These are phyloP conservation scores for Biscutella auriculata DNA, from an alignment of 441 rosid genomes.

Conservation along the genomic window DNA sequence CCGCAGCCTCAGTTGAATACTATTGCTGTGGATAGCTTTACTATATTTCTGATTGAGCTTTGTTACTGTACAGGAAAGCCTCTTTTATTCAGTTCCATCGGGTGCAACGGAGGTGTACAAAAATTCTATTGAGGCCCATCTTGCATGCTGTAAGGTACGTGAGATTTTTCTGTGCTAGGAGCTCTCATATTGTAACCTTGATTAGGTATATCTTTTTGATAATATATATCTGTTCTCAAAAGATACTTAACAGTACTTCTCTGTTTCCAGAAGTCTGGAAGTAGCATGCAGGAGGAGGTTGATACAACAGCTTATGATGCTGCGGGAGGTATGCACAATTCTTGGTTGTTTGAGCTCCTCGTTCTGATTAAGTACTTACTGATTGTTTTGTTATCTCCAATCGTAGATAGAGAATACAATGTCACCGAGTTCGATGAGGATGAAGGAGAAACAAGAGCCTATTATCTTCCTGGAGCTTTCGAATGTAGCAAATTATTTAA, in stretches of 20 bases:
- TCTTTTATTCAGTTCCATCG: slow-evolving; percentile 80
- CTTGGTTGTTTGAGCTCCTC: slow-evolving; percentile 2
- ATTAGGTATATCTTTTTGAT: slow-evolving; percentile 5
- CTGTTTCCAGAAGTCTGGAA: slow-evolving; percentile 56
- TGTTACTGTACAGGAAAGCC: slow-evolving; percentile 67
- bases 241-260: neutral
- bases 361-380: slow-evolving; percentile 16
- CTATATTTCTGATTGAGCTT: slow-evolving; percentile 8
- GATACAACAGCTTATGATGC: slow-evolving; percentile 67
- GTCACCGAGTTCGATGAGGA: slow-evolving; percentile 62
- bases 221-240: neutral
- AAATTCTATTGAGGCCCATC: slow-evolving; percentile 70
- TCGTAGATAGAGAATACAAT: slow-evolving; percentile 49
- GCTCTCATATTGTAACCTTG: slow-evolving; percentile 10
- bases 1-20: neutral
- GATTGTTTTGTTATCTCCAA: slow-evolving; percentile 23
- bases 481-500: slow-evolving; percentile 50
- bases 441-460: slow-evolving; percentile 77
- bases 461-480: slow-evolving; percentile 55
- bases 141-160: slow-evolving; percentile 56
- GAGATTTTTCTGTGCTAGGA: slow-evolving; percentile 2
- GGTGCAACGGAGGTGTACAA: slow-evolving; percentile 80
- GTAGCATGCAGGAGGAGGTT: slow-evolving; percentile 76
- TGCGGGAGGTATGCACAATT: slow-evolving; percentile 49
- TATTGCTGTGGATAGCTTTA: slow-evolving; percentile 4